These are phyloP conservation scores for Penicillium sclerotiorum DNA, from an alignment of 2,329 filamentous ascomycete genomes.

Conservation along the genomic window DNA sequence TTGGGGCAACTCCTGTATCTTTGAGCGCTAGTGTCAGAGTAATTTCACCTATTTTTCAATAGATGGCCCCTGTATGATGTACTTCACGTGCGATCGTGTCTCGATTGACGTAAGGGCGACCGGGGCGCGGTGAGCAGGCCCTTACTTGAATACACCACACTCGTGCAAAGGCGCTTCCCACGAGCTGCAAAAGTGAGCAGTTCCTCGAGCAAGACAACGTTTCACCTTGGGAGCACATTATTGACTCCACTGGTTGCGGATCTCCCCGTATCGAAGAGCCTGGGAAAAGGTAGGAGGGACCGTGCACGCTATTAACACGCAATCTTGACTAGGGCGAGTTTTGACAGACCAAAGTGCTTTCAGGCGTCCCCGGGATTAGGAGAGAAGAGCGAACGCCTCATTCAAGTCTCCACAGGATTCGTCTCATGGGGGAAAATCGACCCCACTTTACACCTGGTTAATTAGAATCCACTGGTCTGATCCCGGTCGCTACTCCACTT, in stretches of 20 bases:
- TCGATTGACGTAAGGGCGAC: neutral
- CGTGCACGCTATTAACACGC: no score
- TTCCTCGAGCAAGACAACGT: conserved; percentile 8
- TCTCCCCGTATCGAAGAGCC: neutral
- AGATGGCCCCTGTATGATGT: neutral
- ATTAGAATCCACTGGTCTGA: conserved; percentile 16
- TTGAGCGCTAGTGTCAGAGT: neutral
- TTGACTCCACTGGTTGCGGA: neutral
- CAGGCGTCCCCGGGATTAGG: neutral
- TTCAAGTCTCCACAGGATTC: conserved; percentile 11
- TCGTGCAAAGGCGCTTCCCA: conserved; percentile 7
- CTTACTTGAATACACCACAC: conserved; percentile 11
- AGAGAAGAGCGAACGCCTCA: neutral
- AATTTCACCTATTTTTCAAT: neutral
- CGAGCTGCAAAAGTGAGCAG: conserved; percentile 8
- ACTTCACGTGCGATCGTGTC: neutral
- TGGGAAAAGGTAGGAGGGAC: neutral
- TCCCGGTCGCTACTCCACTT: conserved; percentile 13
- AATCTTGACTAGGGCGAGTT: no score
- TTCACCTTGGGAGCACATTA: conserved; percentile 3
- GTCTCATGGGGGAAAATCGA: no score
- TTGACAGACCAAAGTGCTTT: no score
- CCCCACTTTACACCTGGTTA: conserved; percentile 11
- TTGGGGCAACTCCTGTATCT: no score
- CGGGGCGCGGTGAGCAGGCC: neutral